phyloP scores from a whole-genome alignment of 2,329 filamentous ascomycete species.

The Thielaviopsis musarum region DNA sequence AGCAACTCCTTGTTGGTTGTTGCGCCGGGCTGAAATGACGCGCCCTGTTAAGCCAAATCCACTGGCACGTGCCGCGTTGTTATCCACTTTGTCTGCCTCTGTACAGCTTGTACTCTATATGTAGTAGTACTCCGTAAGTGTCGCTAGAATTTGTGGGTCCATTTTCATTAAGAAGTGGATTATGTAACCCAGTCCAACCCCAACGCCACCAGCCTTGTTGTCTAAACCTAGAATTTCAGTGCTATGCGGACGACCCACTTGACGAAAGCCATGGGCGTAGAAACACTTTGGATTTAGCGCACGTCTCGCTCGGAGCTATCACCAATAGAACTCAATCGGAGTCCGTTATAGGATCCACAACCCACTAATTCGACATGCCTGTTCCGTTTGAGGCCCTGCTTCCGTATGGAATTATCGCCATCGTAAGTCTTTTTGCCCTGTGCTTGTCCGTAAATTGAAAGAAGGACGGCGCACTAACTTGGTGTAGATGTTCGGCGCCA shows the following conservation, averaged over 20 bases:
- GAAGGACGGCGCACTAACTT: constrained; percentile 15
- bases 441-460: constrained; percentile 4
- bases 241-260: not conserved
- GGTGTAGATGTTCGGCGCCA: constrained; percentile 45
- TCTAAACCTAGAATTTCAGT: not conserved
- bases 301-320: not conserved
- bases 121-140: not conserved
- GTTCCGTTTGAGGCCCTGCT: constrained; percentile 47
- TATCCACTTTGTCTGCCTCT: constrained; percentile 1
- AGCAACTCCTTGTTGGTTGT: not conserved
- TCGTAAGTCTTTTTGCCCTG: constrained; percentile 27
- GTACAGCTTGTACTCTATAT: not conserved
- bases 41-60: not conserved
- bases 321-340: not conserved
- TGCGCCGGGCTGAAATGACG: not conserved
- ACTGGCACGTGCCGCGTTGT: constrained; percentile 10
- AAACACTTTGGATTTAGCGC: not conserved
- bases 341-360: not conserved
- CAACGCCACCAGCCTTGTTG: not conserved
- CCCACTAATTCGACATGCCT: constrained; percentile 30
- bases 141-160: not conserved
- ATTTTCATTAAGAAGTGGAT: not conserved
- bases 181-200: not conserved
- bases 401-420: constrained; percentile 47
- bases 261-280: not conserved